phyloP scores from a whole-genome alignment of 2,329 filamentous ascomycete genomes.

The Scedosporium apiospermum region DNA sequence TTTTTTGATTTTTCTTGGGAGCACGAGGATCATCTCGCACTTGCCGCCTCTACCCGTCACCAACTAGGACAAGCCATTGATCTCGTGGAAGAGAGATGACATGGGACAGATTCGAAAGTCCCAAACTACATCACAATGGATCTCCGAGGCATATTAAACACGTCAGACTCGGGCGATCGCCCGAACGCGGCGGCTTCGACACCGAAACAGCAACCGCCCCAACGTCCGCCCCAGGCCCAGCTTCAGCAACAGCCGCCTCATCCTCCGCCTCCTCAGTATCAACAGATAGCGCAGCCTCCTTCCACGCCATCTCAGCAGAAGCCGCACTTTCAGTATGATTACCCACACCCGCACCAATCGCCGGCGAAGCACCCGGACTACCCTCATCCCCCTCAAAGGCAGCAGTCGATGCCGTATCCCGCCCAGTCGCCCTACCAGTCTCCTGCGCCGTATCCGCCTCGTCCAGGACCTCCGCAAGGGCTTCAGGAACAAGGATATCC shows the following conservation, averaged over 20 bases:
- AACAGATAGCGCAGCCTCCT: constrained; percentile 5
- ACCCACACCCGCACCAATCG: constrained; percentile 37
- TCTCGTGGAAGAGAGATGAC: neutral
- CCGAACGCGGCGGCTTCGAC: constrained; percentile 17
- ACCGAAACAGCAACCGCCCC: constrained; percentile 12
- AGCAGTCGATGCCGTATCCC: constrained; percentile 6
- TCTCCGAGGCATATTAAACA: constrained; percentile 45
- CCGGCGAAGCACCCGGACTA: constrained; percentile 39
- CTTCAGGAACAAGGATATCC: neutral
- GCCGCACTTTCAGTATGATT: constrained; percentile 38
- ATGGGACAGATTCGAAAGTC: neutral
- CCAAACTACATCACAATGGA: constrained; percentile 30
- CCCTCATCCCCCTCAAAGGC: constrained; percentile 18
- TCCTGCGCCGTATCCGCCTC: constrained; percentile 1
- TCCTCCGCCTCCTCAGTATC: constrained; percentile 10
- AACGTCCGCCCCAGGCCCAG: constrained; percentile 11
- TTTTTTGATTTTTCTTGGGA: neutral
- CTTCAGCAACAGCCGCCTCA: constrained; percentile 13
- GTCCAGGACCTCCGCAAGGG: neutral
- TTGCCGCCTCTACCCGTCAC: neutral
- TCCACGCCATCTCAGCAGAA: constrained; percentile 11
- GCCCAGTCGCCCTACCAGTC: constrained; percentile 4
- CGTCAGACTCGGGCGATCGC: constrained; percentile 35
- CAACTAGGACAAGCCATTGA: neutral
- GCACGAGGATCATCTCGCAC: neutral